These are phyloP conservation scores for Fusarium humuli DNA, from an alignment of 2,329 filamentous ascomycete species.

Conservation along the genomic window DNA sequence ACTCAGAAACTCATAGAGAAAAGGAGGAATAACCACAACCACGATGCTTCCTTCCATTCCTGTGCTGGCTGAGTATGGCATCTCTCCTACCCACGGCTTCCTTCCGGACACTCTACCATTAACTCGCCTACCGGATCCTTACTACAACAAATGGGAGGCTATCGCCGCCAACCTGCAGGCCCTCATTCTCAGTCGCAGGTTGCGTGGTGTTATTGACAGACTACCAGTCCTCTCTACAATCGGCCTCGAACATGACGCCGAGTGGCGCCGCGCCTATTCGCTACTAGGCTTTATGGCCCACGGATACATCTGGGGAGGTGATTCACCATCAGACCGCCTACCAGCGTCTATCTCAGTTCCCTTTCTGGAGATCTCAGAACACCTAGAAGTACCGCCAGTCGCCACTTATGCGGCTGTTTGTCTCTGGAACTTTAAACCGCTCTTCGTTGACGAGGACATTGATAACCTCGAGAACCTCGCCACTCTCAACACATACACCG, in stretches of 20 bases:
- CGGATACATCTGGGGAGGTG: conserved; percentile 96
- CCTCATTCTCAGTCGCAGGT: conserved; percentile 84
- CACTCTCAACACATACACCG: conserved; percentile 90
- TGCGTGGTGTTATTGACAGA: conserved; percentile 81
- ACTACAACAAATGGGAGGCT: conserved; percentile 96
- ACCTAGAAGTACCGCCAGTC: conserved; percentile 88
- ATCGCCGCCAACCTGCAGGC: conserved; percentile 87
- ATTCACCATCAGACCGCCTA: conserved; percentile 80
- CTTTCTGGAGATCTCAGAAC: conserved; percentile 78
- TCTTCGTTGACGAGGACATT: conserved; percentile 84
- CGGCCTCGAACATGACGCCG: conserved; percentile 82
- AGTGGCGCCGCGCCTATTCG: conserved; percentile 95
- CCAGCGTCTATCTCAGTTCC: conserved; percentile 87
- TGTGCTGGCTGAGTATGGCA: conserved; percentile 79
- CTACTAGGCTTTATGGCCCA: conserved; percentile 92
- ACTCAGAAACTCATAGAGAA: neutral
- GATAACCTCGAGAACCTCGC: conserved; percentile 89
- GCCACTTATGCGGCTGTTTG: conserved; percentile 93
- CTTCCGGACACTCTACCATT: conserved; percentile 85
- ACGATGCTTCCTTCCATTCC: conserved; percentile 70
- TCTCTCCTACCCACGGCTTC: conserved; percentile 85
- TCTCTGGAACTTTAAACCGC: conserved; percentile 96
- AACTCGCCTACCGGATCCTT: conserved; percentile 83
- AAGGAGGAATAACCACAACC: neutral
- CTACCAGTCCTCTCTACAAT: conserved; percentile 87